These are phyloP conservation scores for Canavalia gladiata DNA, from an alignment of 306 rosid species.

Conservation along the genomic window DNA sequence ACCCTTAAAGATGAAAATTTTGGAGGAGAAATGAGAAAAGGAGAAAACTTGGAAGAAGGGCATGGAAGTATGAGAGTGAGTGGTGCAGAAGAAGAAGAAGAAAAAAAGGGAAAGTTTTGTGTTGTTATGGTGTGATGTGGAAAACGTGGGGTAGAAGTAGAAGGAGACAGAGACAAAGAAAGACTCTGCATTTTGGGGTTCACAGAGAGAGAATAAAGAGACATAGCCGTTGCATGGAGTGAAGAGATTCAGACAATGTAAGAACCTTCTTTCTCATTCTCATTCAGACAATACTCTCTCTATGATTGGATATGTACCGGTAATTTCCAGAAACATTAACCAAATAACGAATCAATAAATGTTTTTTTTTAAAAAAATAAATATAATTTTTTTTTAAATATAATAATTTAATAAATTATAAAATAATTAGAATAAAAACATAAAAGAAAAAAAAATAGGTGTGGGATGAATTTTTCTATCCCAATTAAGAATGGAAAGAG, in stretches of 20 bases:
- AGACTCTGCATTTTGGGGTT: conserved; percentile 38
- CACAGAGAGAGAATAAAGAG: conserved; percentile 29
- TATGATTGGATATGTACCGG: too few species aligned
- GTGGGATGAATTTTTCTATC: too few species aligned
- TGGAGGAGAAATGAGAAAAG: conserved; percentile 41
- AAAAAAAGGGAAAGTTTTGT: too few species aligned
- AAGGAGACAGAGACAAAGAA: conserved; percentile 20
- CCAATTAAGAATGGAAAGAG: too few species aligned
- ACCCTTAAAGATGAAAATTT: conserved; percentile 51
- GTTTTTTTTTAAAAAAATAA: too few species aligned
- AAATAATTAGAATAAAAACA: too few species aligned
- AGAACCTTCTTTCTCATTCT: too few species aligned
- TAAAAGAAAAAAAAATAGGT: too few species aligned
- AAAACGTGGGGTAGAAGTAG: conserved; percentile 13
- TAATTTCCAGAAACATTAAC: too few species aligned
- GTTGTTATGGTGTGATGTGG: neutral
- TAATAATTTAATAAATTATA: too few species aligned
- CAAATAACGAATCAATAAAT: too few species aligned
- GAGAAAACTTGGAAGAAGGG: conserved; percentile 48
- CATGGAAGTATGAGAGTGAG: conserved; percentile 31
- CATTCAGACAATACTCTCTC: neutral
- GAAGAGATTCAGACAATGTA: neutral
- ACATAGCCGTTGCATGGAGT: conserved; percentile 43
- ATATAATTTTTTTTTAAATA: too few species aligned
- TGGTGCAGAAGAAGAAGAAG: conserved; percentile 29